These are phyloP conservation scores for Ilyonectria mors-panacis DNA, from an alignment of 2,329 filamentous ascomycete species.

Conservation along the genomic window DNA sequence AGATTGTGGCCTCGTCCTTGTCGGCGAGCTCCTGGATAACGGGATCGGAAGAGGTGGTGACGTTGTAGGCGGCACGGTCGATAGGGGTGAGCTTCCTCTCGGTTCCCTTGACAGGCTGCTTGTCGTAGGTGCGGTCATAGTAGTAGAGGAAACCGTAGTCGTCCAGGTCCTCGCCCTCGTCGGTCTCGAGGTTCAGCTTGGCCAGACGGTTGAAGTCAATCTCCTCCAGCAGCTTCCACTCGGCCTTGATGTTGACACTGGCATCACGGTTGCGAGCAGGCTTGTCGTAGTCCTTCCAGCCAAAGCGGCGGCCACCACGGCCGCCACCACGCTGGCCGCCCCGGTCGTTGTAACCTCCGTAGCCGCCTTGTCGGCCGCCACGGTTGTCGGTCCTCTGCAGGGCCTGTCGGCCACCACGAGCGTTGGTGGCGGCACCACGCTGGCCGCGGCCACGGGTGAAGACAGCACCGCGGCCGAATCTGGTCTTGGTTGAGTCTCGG, in stretches of 20 bases:
- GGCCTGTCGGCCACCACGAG: slow-evolving; percentile 71
- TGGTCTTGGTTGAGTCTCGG: slow-evolving; percentile 85
- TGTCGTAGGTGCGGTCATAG: slow-evolving; percentile 97
- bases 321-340: slow-evolving; percentile 73
- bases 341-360: slow-evolving; percentile 68
- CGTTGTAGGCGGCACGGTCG: slow-evolving; percentile 97
- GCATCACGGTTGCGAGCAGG: slow-evolving; percentile 95
- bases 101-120: slow-evolving; percentile 88
- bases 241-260: slow-evolving; percentile 94
- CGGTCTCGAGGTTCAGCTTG: slow-evolving; percentile 96
- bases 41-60: slow-evolving; percentile 95
- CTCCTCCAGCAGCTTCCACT: slow-evolving; percentile 97
- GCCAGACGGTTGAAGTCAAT: slow-evolving; percentile 96
- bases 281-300: slow-evolving; percentile 99
- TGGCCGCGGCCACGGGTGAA: slow-evolving; percentile 92
- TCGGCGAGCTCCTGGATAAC: slow-evolving; percentile 97
- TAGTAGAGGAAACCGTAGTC: slow-evolving; percentile 98
- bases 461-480: slow-evolving; percentile 91
- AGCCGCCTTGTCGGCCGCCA: slow-evolving; percentile 75
- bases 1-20: slow-evolving; percentile 95
- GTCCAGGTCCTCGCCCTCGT: slow-evolving; percentile 95
- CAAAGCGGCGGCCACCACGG: slow-evolving; percentile 87
- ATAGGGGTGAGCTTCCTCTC: slow-evolving; percentile 91
- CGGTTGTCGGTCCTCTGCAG: slow-evolving; percentile 77
- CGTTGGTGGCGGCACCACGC: slow-evolving; percentile 75